Evolutionary conservation across 202 grass and related monocot species (phyloP).

Genomic region (Setaria viridis): DNA sequence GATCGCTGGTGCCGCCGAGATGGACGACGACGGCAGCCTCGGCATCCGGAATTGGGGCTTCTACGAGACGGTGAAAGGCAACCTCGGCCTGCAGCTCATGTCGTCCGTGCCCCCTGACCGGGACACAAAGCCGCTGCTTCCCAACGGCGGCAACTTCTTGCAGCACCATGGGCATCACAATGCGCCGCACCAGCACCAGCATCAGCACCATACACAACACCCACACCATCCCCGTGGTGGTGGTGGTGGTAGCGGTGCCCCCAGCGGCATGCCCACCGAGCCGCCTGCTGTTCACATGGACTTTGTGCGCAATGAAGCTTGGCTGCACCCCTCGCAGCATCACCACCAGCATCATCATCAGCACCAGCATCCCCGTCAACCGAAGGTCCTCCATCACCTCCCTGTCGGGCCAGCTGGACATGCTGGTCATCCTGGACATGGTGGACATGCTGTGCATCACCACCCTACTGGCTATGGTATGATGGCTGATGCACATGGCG

Average conservation of each 20-base stretch:
- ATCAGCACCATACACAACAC: slow-evolving; percentile 35
- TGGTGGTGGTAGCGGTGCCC: not conserved
- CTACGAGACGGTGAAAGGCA: slow-evolving; percentile 76
- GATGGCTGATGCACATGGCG: slow-evolving; percentile 12
- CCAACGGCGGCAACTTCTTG: slow-evolving; percentile 53
- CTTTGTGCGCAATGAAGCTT: slow-evolving; percentile 58
- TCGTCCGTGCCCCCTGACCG: slow-evolving; percentile 58
- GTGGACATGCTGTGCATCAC: slow-evolving; percentile 42
- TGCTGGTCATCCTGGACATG: slow-evolving; percentile 28
- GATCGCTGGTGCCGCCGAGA: slow-evolving; percentile 36
- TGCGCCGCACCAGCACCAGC: slow-evolving; percentile 20
- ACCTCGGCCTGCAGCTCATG: slow-evolving; percentile 90
- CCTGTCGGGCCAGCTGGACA: slow-evolving; percentile 24
- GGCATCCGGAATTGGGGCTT: slow-evolving; percentile 90
- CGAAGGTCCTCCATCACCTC: slow-evolving; percentile 35
- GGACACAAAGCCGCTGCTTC: slow-evolving; percentile 62
- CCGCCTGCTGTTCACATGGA: slow-evolving; percentile 52
- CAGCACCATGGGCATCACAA: slow-evolving; percentile 58
- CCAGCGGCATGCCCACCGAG: slow-evolving; percentile 34
- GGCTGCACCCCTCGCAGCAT: slow-evolving; percentile 51
- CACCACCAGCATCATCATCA: slow-evolving; percentile 17
- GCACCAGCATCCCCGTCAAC: not conserved
- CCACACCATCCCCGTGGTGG: slow-evolving; percentile 31
- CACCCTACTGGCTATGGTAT: slow-evolving; percentile 46
- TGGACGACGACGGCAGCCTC: slow-evolving; percentile 81